These are phyloP conservation scores for Achaetomiella virescens DNA, from an alignment of 495 filamentous ascomycete species.

Conservation along the genomic window DNA sequence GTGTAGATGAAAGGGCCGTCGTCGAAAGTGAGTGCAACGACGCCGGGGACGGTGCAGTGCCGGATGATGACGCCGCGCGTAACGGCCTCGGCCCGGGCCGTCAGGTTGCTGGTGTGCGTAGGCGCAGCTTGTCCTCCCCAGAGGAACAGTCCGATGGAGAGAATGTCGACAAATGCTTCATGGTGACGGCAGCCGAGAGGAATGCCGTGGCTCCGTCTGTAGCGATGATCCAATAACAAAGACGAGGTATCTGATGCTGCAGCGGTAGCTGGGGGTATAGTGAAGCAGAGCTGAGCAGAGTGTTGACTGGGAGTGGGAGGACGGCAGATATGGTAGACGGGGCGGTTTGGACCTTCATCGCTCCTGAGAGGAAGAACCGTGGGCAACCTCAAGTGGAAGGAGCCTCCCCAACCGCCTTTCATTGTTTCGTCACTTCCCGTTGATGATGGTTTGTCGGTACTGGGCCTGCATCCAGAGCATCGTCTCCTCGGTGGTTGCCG, in stretches of 20 bases:
- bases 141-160: conserved; percentile 10
- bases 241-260: background rate
- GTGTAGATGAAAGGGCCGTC: conserved; percentile 40
- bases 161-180: conserved; percentile 1
- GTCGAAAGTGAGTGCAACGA: conserved; percentile 40
- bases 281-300: background rate
- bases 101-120: conserved; percentile 1
- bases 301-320: background rate
- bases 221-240: conserved; percentile 5
- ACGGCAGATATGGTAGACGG: background rate
- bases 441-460: too few relatives aligned
- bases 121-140: conserved; percentile 4
- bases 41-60: conserved; percentile 49
- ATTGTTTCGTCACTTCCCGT: too few relatives aligned
- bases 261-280: background rate
- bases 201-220: background rate
- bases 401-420: too few relatives aligned
- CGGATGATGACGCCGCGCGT: conserved; percentile 40
- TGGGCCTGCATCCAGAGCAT: too few relatives aligned
- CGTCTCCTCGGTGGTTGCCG: too few relatives aligned
- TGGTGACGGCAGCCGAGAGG: background rate
- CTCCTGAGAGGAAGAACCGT: too few relatives aligned
- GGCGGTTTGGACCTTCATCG: too few relatives aligned
- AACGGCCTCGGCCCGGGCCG: conserved; percentile 3
- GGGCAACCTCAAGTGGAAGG: too few relatives aligned